These are phyloP conservation scores for Kazachstania bromeliacearum DNA, from an alignment of 805 yeast species.

Conservation along the genomic window DNA sequence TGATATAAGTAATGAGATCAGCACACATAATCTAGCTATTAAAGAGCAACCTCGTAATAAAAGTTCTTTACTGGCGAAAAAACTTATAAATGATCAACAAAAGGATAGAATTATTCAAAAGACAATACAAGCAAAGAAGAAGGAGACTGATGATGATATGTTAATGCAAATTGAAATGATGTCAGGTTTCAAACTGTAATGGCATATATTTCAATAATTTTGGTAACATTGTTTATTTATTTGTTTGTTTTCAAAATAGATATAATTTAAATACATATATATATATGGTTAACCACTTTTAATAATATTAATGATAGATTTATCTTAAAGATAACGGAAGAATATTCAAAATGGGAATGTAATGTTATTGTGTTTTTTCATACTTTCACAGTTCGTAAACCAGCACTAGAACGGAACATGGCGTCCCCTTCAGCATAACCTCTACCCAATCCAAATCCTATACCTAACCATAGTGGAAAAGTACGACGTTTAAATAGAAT, in stretches of 20 bases:
- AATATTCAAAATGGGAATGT: background rate
- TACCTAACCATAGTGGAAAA: conserved; percentile 96
- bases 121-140: conserved; percentile 13
- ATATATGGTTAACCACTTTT: too few species aligned
- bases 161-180: conserved; percentile 28
- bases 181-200: conserved; percentile 26
- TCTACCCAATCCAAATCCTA: conserved; percentile 96
- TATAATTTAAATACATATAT: too few species aligned
- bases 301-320: too few species aligned
- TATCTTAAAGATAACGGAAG: background rate
- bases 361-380: conserved; percentile 28
- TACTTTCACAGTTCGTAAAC: conserved; percentile 65
- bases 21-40: background rate
- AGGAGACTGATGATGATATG: conserved; percentile 24
- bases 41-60: background rate
- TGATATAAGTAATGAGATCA: conserved; percentile 5
- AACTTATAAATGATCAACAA: conserved; percentile 19
- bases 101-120: conserved; percentile 20
- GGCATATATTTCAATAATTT: too few species aligned
- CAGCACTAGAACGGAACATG: conserved; percentile 77
- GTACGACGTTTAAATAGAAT: conserved; percentile 86
- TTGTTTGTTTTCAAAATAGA: too few species aligned
- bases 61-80: conserved; percentile 13
- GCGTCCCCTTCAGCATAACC: conserved; percentile 98
- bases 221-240: too few species aligned